Evolutionary conservation across 2,329 filamentous ascomycete genomes (phyloP).

Genomic region (Trichoderma arundinaceum): DNA sequence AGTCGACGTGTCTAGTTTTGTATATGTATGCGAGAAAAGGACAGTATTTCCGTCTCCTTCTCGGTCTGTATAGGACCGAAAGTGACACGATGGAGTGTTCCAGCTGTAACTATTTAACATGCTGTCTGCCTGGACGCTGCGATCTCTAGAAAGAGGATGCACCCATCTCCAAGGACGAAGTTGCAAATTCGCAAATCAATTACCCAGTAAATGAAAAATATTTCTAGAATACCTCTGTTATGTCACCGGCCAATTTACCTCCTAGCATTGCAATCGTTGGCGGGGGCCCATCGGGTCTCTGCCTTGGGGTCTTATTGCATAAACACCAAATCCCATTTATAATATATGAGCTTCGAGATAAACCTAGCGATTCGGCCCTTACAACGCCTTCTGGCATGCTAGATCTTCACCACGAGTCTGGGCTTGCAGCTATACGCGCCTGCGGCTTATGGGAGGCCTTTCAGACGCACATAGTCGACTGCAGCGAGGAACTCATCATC

Average conservation of each 20-base stretch:
- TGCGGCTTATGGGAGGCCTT: constrained; percentile 54
- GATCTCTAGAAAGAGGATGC: neutral
- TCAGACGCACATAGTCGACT: constrained; percentile 44
- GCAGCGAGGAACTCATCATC: constrained; percentile 33
- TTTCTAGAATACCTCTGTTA: neutral
- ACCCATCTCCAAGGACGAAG: neutral
- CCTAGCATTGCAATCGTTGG: constrained; percentile 44
- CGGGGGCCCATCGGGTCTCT: constrained; percentile 54
- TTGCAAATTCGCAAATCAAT: neutral
- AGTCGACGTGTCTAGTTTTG: neutral
- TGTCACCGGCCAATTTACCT: neutral
- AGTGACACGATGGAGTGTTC: neutral
- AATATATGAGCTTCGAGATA: constrained; percentile 45
- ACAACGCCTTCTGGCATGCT: constrained; percentile 49
- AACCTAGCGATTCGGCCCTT: constrained; percentile 39
- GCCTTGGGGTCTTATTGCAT: constrained; percentile 54
- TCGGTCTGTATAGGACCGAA: neutral
- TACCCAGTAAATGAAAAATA: too few species aligned
- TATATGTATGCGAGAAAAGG: neutral
- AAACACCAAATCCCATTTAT: constrained; percentile 43
- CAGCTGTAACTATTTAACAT: neutral
- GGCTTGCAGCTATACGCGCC: constrained; percentile 52
- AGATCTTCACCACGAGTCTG: constrained; percentile 55
- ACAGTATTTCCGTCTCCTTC: neutral
- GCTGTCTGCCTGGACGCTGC: too few species aligned